Evolutionary conservation across 768 basidiomycete genomes (phyloP).

Genomic region (Suillus paluster): DNA sequence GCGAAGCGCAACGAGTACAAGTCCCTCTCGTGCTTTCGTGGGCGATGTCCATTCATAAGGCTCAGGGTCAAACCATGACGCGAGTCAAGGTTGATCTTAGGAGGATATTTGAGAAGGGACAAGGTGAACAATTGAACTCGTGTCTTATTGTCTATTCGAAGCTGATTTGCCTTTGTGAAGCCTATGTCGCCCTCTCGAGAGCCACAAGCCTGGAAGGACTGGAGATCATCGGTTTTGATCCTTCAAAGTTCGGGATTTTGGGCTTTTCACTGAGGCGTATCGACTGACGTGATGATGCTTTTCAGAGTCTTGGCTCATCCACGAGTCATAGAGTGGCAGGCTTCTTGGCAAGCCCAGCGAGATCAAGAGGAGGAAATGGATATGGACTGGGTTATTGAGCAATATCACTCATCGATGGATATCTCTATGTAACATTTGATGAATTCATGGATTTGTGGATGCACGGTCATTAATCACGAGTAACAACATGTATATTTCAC

Average conservation of each 20-base stretch:
- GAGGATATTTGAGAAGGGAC: conserved; percentile 89
- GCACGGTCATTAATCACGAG: background rate
- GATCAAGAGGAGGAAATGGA: conserved; percentile 32
- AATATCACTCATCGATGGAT: conserved; percentile 31
- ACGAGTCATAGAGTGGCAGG: conserved; percentile 37
- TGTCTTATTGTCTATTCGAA: background rate
- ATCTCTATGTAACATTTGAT: conserved; percentile 16
- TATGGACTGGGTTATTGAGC: conserved; percentile 38
- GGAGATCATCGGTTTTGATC: conserved; percentile 42
- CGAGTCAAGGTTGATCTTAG: conserved; percentile 92
- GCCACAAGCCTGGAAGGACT: conserved; percentile 46
- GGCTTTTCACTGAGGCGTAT: background rate
- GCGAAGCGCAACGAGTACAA: conserved; percentile 48
- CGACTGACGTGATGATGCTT: conserved; percentile 8
- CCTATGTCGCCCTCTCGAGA: conserved; percentile 43
- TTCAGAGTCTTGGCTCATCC: conserved; percentile 42
- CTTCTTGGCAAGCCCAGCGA: conserved; percentile 26
- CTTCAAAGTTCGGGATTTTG: conserved; percentile 29
- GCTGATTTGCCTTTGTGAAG: conserved; percentile 20
- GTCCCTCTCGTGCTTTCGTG: conserved; percentile 87
- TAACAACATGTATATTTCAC: conserved; percentile 10
- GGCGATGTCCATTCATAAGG: conserved; percentile 99
- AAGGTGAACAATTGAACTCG: conserved; percentile 34
- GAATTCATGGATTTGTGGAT: conserved; percentile 2
- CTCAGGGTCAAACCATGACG: conserved; percentile 94